Evolutionary conservation across 257 asterid species (phyloP), one percentile per base, ranked within the genome.

Genomic region (Solanum ahanhuiri): DNA sequence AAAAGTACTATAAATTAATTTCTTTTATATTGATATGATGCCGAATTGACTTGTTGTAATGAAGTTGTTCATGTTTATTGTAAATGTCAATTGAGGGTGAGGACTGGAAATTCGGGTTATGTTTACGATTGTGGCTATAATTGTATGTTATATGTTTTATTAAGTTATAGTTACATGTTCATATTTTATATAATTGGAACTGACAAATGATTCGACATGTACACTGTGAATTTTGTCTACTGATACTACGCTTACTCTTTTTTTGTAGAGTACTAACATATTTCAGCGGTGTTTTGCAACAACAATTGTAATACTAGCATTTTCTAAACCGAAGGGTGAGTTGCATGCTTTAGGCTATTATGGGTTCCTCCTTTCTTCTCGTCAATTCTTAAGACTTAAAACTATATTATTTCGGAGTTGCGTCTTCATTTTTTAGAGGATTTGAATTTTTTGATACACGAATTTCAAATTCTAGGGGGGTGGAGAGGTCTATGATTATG

Each of bases 261-360:
- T 45, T 51, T 17, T 15, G 8, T 51, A 15, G 0, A 51, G 0
- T 51, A 15, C 20, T 37, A 37, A 54, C n/a, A 6, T 54, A 54
- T 54, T 54, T 17, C 3, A 0, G 4, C 0, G 1, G 0, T 17
- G n/a, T 54, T 54, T 54, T 54, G n/a, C n/a, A 0, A 54, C 3
- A n/a, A 51, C n/a, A 51, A 17, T 15, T 15, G 60, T 51, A 51
- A 2, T 51, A 15, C n/a, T 51, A 17, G 60, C n/a, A 0, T 54
- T 54, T 54, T 54, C 63, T 51, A 51, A 51, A 54, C 9, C 9
- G 8, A 54, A 54, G 63, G 63, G 63, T 17, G 9, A 54, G 63
- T 17, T 54, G 9, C n/a, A 0, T 54, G 63, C 9, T 54, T 54
- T 0, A 18, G n/a, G 63, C 3, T 54, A 6, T 54, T 54, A 17